Conservation (phyloP, 352 stramenopile species). For the Globisporangium cederbergense region DNA sequence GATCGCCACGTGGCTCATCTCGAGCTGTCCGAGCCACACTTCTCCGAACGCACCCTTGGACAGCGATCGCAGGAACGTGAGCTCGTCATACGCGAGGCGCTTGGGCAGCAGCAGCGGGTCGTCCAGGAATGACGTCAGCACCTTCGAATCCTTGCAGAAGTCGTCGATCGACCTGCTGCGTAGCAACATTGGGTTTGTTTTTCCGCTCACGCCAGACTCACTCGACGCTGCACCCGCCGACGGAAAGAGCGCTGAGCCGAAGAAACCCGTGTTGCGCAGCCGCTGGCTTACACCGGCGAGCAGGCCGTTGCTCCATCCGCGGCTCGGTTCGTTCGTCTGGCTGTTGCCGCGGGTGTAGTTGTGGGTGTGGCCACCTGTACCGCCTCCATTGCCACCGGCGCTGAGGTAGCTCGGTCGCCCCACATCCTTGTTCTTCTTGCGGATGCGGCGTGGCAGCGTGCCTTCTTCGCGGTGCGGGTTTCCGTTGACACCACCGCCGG, state of each 20-base stretch:
- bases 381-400: background rate
- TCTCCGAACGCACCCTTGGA: slow-evolving; percentile 73
- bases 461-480: slow-evolving; percentile 4
- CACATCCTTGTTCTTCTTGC: slow-evolving; percentile 17
- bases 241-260: slow-evolving; percentile 12
- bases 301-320: slow-evolving; percentile 4
- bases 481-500: background rate
- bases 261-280: slow-evolving; percentile 14
- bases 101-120: slow-evolving; percentile 47
- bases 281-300: slow-evolving; percentile 12
- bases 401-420: slow-evolving; percentile 17
- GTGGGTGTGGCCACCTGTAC: background rate
- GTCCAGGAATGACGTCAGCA: slow-evolving; percentile 45
- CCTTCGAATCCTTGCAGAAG: slow-evolving; percentile 59
- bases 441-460: slow-evolving; percentile 17
- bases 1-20: slow-evolving; percentile 69
- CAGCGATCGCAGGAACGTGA: slow-evolving; percentile 60
- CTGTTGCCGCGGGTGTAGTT: background rate
- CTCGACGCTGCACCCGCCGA: background rate
- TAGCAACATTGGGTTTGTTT: slow-evolving; percentile 4
- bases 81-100: slow-evolving; percentile 57
- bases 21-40: slow-evolving; percentile 63
- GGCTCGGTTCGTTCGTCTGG: background rate
- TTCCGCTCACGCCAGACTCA: background rate
- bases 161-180: slow-evolving; percentile 49